Conservation (phyloP, 768 basidiomycete genomes). For the Panaeolus papilionaceus region DNA sequence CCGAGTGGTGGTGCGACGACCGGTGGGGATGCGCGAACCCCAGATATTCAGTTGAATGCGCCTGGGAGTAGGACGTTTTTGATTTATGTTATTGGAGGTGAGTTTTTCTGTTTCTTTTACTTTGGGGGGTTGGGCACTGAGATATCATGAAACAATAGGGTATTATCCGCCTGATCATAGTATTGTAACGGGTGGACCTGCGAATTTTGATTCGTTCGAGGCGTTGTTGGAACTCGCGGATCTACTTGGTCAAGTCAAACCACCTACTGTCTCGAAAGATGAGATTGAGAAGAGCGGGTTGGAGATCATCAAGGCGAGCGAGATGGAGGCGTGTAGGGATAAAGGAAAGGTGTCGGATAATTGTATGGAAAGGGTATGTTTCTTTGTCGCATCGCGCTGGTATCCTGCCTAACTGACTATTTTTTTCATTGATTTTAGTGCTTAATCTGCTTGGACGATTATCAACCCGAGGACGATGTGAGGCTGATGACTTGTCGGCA, state of each 20-base stretch:
- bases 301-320: constrained; percentile 68
- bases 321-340: constrained; percentile 60
- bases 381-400: not conserved
- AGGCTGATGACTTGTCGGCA: constrained; percentile 86
- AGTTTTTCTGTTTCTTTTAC: constrained; percentile 27
- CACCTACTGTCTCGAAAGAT: constrained; percentile 80
- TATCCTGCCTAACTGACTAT: not conserved
- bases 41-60: constrained; percentile 17
- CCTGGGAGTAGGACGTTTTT: constrained; percentile 75
- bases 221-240: constrained; percentile 86
- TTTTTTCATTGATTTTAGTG: constrained; percentile 50
- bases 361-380: constrained; percentile 76
- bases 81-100: constrained; percentile 90
- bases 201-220: constrained; percentile 80
- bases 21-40: constrained; percentile 22
- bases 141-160: constrained; percentile 49
- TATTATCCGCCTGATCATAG: constrained; percentile 92
- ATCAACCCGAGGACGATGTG: constrained; percentile 76
- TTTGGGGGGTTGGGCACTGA: not conserved
- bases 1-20: constrained; percentile 20
- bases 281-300: constrained; percentile 89
- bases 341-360: constrained; percentile 74
- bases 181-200: constrained; percentile 79
- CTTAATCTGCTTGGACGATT: constrained; percentile 89
- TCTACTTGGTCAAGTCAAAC: constrained; percentile 80